Evolutionary conservation across 1,284 basidiomycete species (phyloP), one percentile per base, ranked within the genome.

Genomic region (Cryptococcus sp.): DNA sequence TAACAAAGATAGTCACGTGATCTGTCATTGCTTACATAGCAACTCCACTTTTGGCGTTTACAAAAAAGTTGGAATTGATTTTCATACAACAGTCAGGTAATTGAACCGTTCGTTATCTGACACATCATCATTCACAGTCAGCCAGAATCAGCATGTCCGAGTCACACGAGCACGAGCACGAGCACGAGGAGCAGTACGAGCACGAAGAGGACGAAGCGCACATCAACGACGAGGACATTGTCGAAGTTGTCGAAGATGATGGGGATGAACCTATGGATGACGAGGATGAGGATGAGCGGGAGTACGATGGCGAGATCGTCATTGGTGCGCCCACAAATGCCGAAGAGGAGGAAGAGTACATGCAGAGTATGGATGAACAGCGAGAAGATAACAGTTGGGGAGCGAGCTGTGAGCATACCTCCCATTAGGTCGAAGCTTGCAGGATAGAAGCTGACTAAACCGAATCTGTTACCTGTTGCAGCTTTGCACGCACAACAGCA

Each of bases 201-300:
- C 31, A 50, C 38, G 40, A 50, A 41, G 40, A 57, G n/a, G 50
- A 57, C 27, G 15, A 25, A 19, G 17, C 17, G 5, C 35, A 31
- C 15, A 23, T 55, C n/a, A 38, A 25, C 27, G 44, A 57, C 19
- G 50, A 47, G 17, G 46, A 47, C 31, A 23, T 48, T 22, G 40
- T 41, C 23, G 44, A 57, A 19, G 42, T 47, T 17, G 19, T 39
- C 44, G 47, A 50, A 27, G 87, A 87, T 25, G 86, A 85, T 31
- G 85, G 66, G 47, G 69, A 82, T 42, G 69, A 69, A 60, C 66
- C 71, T 22, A 87, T 87, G 16, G 86, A 86, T 40, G 85, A 69
- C 53, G 65, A 82, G 6, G 81, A 84, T 20, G 82, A 81, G 35
- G 83, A 82, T 45, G 83, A 73, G 13, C 84, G 83, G 52, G 68